A percentile compares a stretch with the other conserved stretches of the same genome.
phyloP scores from a whole-genome alignment of 2,329 filamentous ascomycete species.

The Colletotrichum abscissum region DNA sequence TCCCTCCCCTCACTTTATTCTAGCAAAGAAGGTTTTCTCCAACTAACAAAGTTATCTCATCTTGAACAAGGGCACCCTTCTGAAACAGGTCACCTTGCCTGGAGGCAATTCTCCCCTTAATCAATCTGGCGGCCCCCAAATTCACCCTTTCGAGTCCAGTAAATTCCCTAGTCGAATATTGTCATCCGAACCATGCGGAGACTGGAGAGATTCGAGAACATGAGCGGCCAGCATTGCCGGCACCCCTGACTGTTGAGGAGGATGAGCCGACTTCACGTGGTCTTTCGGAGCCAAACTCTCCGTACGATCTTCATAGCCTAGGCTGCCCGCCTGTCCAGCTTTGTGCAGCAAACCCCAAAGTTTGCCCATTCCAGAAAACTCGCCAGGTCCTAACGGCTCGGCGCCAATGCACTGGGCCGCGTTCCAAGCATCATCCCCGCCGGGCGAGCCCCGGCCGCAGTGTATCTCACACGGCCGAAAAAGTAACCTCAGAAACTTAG shows the following conservation, averaged over 20 bases:
- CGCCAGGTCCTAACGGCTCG: conserved; percentile 25
- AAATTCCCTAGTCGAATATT: neutral
- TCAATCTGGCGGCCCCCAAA: conserved; percentile 11
- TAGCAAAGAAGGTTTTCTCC: conserved; percentile 13
- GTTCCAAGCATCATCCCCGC: conserved; percentile 31
- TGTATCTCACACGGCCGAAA: conserved; percentile 23
- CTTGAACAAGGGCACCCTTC: neutral
- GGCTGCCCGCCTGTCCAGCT: neutral
- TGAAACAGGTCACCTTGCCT: neutral
- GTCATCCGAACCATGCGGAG: conserved; percentile 20
- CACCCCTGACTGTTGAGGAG: neutral
- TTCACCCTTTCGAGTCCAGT: neutral
- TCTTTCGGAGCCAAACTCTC: conserved; percentile 9
- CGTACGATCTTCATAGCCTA: neutral
- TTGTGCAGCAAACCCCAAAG: neutral
- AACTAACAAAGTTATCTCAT: conserved; percentile 5
- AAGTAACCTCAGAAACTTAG: conserved; percentile 15
- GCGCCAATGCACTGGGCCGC: conserved; percentile 21
- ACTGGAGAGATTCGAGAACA: neutral
- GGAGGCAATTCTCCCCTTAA: conserved; percentile 17
- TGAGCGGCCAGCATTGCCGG: neutral
- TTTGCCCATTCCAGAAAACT: neutral
- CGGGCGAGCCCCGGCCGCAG: conserved; percentile 10
- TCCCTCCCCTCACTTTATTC: neutral
- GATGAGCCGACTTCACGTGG: conserved; percentile 4